Conservation (phyloP, 164 flowering plant genomes). For the Vitis vinifera region DNA sequence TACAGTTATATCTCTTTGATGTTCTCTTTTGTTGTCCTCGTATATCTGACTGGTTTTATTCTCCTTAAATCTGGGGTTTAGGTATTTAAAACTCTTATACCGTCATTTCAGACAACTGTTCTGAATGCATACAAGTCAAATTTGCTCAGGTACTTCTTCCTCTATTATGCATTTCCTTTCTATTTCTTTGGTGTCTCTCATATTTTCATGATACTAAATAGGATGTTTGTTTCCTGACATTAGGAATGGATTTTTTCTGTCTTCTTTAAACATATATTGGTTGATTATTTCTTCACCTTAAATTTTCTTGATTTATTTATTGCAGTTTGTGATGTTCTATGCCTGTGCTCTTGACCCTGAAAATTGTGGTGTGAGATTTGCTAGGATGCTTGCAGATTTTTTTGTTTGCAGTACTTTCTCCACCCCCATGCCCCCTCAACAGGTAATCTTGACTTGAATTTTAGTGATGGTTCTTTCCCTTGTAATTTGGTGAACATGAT, state of each 20-base stretch:
- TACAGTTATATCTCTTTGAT: not conserved
- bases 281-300: not conserved
- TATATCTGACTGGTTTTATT: not conserved
- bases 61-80: constrained; percentile 19
- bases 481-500: no score
- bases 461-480: not conserved
- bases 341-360: constrained; percentile 92
- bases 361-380: constrained; percentile 68
- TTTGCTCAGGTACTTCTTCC: constrained; percentile 76
- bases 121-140: constrained; percentile 75
- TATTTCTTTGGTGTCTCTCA: not conserved
- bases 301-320: constrained; percentile 4
- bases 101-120: constrained; percentile 65
- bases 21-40: not conserved
- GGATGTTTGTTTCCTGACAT: not conserved
- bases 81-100: constrained; percentile 80
- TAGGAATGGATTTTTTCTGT: not conserved
- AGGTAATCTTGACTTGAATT: constrained; percentile 40
- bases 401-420: constrained; percentile 33
- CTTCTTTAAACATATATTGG: no score
- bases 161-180: not conserved
- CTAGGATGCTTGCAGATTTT: constrained; percentile 49
- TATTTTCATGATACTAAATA: not conserved
- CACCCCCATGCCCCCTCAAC: constrained; percentile 19
- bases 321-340: constrained; percentile 94